phyloP scores from a whole-genome alignment of 2,329 filamentous ascomycete species.

The Penicillium occitanis region DNA sequence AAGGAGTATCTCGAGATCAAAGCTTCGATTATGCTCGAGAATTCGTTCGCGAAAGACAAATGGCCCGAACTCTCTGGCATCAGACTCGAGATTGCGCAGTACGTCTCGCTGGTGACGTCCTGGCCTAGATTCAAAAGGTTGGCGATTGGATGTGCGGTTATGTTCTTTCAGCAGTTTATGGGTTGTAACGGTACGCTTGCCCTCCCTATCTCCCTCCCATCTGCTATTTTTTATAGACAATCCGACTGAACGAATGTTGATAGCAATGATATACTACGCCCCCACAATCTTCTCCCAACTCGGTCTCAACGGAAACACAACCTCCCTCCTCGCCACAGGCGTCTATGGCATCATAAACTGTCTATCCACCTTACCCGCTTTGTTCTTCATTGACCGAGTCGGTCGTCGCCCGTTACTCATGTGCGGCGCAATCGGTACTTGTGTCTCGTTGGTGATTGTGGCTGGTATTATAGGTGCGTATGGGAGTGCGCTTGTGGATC shows the following conservation, averaged over 20 bases:
- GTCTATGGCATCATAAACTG: slow-evolving; percentile 44
- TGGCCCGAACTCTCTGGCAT: slow-evolving; percentile 32
- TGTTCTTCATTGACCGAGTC: slow-evolving; percentile 39
- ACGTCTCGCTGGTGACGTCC: slow-evolving; percentile 35
- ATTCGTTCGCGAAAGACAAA: slow-evolving; percentile 33
- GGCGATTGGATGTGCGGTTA: slow-evolving; percentile 41
- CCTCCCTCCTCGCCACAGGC: slow-evolving; percentile 38
- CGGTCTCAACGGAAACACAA: slow-evolving; percentile 41
- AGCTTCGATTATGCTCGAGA: slow-evolving; percentile 44
- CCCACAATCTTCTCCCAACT: slow-evolving; percentile 49
- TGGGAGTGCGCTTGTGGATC: slow-evolving; percentile 29
- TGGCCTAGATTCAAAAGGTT: slow-evolving; percentile 40
- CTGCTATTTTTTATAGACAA: too few relatives aligned
- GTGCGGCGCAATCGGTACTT: slow-evolving; percentile 37
- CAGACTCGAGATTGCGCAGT: slow-evolving; percentile 37
- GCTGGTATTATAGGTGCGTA: slow-evolving; percentile 37
- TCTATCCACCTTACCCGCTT: slow-evolving; percentile 35
- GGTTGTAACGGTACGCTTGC: slow-evolving; percentile 44
- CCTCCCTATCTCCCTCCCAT: neutral
- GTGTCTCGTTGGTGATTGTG: slow-evolving; percentile 38
- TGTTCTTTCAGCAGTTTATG: slow-evolving; percentile 51
- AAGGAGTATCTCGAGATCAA: slow-evolving; percentile 54
- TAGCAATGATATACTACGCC: slow-evolving; percentile 51
- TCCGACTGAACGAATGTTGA: neutral
- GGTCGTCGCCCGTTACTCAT: slow-evolving; percentile 37